Base-by-base conservation (phyloP, 1,139 yeast species). In the Protomyces macrosporus region DNA sequence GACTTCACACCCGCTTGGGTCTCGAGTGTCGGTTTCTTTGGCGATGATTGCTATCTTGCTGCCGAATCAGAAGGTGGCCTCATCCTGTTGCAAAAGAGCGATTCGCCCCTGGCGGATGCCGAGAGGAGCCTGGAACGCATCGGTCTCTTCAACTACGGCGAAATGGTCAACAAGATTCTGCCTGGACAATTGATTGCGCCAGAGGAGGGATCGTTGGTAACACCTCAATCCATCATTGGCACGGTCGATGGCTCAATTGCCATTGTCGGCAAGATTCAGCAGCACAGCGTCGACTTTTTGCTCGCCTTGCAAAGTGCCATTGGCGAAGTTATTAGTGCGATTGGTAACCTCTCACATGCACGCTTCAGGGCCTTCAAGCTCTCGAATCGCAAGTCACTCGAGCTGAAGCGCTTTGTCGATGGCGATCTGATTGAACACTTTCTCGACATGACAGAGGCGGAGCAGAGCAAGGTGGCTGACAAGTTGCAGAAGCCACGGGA, bases 191-290 rank as follows among this genome's bases (percentile, higher is more conserved):
- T 58, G 9, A 30, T 42, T 35, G 48, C 42, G 37, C 55, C 60
- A 32, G 50, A 45, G 6, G 66, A 60, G 30, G 51, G 58, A 14
- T 10, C 57, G 7, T 53, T 63, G 32, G 68, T 68, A 45, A 37
- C 33, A 9, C 68, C 69, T 9, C 63, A 60, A 9, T 66, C 67
- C 16, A 63, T 68, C 36, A 67, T 64, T 45, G 70, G 67, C 30
- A 69, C 71, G 1, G 70, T 68, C 23, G 71, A 68, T 37, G 71
- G 71, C 4, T 68, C 65, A 3, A 67, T 69, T 33, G 66, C 66
- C 48, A 30, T 67, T n/a, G 42, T 63, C 52, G 70, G 68, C 32
- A 51, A 55, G 33, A 66, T 69, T 34, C 32, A 53, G 4, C 53
- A 60, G n/a, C 64, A 63, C 36, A 35, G 65, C 23, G 60, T 69